Base-by-base conservation (phyloP, 768 basidiomycete species). In the Leccinum disarticulatum region DNA sequence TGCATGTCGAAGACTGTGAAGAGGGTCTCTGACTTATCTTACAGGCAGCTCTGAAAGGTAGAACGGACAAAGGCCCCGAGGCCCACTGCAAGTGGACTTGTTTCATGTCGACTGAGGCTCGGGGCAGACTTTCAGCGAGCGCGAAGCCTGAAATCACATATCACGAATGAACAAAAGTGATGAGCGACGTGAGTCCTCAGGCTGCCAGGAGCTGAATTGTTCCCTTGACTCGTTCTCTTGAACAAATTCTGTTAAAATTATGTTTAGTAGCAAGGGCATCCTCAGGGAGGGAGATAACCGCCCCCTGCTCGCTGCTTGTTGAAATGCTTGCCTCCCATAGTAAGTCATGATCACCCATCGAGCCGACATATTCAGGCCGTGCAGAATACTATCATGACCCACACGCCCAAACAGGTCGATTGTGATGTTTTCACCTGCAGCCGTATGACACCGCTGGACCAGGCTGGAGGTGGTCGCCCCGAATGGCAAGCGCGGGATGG, bases 1-100 rank as follows among this genome's bases (percentile, higher is more conserved):
- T 79, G 6, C 79, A 81, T 50, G 75, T 82, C 54, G 74, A 74
- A 53, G 80, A 81, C 55, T 72, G 74, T 25, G 25, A 75, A 0
- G 64, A 62, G 50, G 76, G 74, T 22, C 25, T 25, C 25, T 25
- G 11, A 33, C 64, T 70, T 19, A 64, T 80, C 35, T 66, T 81
- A 35, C 71, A 78, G 30, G 77, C 76, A 6, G 77, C 77, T 4
- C 61, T 79, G 13, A 71, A 77, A 49, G 79, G 77, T 3, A 74
- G 66, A 49, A 78, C 79, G 2, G 76, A 77, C 30, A 76, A 79
- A 55, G 79, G 79, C 1, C 64, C 68, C 5, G 70, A 79, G 49
- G 80, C 22, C 22, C 22, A 77, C 49, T 80, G 79, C 80, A 57
- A 59, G 77, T 22, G 22, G 22, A 22, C 22, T 22, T 2, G 3